phyloP scores from a whole-genome alignment of 345 rosid species.

The Acer saccharum region DNA sequence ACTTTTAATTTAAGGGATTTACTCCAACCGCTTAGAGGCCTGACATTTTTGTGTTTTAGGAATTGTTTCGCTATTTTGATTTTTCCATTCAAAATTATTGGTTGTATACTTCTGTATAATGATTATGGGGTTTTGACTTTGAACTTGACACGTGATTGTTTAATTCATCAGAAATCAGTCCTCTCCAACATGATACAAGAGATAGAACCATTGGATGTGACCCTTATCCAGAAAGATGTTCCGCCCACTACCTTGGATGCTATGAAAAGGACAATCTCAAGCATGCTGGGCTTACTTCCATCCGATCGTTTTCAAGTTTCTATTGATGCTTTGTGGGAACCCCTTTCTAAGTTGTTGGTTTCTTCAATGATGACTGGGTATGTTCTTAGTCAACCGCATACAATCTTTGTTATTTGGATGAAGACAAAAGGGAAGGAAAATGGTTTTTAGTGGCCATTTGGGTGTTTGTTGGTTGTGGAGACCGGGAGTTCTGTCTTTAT shows the following conservation, averaged over 20 bases:
- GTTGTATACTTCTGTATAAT: neutral
- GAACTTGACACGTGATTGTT: constrained; percentile 16
- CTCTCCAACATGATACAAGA: constrained; percentile 75
- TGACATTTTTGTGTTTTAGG: neutral
- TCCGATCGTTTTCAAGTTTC: constrained; percentile 87
- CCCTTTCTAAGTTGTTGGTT: constrained; percentile 79
- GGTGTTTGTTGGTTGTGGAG: constrained; percentile 3
- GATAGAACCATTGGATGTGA: constrained; percentile 91
- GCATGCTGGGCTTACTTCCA: constrained; percentile 97
- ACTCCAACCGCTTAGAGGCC: neutral
- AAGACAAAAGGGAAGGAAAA: neutral
- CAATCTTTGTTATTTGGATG: neutral
- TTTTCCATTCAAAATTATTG: neutral
- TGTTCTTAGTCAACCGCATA: constrained; percentile 22
- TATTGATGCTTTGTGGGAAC: constrained; percentile 93
- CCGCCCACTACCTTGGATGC: constrained; percentile 87
- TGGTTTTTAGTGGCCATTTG: constrained; percentile 5
- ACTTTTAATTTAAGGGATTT: neutral
- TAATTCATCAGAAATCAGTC: constrained; percentile 53
- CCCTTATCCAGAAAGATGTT: constrained; percentile 87
- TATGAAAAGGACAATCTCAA: constrained; percentile 94
- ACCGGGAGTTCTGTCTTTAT: neutral
- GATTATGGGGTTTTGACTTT: neutral
- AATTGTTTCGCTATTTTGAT: neutral
- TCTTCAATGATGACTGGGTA: constrained; percentile 99